Base-by-base conservation (phyloP, 2,329 filamentous ascomycete species). In the Monilinia laxa region DNA sequence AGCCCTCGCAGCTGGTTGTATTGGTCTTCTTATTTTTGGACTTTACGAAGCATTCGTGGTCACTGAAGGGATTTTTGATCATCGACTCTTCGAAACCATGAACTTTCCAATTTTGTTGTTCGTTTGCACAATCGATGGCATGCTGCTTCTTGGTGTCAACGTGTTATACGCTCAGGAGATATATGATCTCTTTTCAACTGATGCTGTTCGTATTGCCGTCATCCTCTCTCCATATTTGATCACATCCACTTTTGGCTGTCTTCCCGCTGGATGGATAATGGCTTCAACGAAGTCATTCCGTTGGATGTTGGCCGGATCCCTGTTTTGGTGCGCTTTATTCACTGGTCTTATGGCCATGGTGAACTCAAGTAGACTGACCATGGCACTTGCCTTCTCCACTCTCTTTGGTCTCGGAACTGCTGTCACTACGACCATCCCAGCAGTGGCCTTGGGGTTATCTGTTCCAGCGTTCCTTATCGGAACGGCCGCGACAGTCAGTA, bases 141-240 rank as follows among this genome's bases (percentile, higher is more conserved):
- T 71, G 70, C 67, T 71, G 4, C 66, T 71, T 28, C 66, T 70
- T 16, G 70, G 70, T 2, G 70, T 70, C 11, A 71, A 71, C 56
- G 67, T 68, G 7, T 62, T 71, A 10, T 70, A 68, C 40, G 45
- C 70, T 2, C 67, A 69, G 23, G 63, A 71, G 54, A 68, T 70
- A n/a, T 69, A 57, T 23, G 69, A 69, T 31, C 38, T 71, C 4
- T 70, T 71, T 49, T 66, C 69, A 10, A 31, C 62, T 16, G 57
- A 71, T 49, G 69, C 70, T 2, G 66, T 71, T 6, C 49, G 66
- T 10, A 70, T 69, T 53, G 68, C 68, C 3, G 69, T 69, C 49
- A 70, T 69, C n/a, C 54, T 71, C 1, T 64, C 53, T 4, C 70
- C 67, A 2, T 70, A 68, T 51, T 55, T 71, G 35, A 66, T 71